A percentile compares a stretch with the other conserved stretches of the same genome.
Evolutionary conservation across 495 filamentous ascomycete species (phyloP).

Genomic region (Neurospora sp.): DNA sequence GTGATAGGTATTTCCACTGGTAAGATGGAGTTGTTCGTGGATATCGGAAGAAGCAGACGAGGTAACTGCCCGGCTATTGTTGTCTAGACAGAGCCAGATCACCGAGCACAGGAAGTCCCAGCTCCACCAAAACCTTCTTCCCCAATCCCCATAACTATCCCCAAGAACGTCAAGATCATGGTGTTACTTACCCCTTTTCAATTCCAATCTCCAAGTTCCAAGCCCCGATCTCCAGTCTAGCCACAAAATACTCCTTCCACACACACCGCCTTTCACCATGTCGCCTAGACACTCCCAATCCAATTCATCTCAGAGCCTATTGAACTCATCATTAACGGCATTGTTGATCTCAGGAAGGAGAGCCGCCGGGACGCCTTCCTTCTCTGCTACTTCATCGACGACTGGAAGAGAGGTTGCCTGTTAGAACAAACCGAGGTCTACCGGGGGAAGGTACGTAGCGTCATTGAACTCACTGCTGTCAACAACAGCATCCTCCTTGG

Average conservation of each 20-base stretch:
- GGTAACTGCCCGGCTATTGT: background rate
- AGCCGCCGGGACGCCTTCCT: conserved; percentile 21
- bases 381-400: conserved; percentile 19
- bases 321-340: conserved; percentile 24
- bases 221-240: background rate
- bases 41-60: background rate
- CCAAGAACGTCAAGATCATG: background rate
- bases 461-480: conserved; percentile 14
- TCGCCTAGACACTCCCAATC: background rate
- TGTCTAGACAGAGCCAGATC: background rate
- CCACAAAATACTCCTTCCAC: background rate
- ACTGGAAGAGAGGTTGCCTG: background rate
- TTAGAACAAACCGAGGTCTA: background rate
- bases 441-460: background rate
- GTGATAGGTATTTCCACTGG: background rate
- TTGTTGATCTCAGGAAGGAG: conserved; percentile 23
- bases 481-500: conserved; percentile 21
- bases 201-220: background rate
- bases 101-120: background rate
- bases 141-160: background rate
- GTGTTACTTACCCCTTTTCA: background rate
- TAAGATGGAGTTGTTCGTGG: background rate
- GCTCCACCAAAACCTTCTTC: background rate
- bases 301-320: conserved; percentile 12
- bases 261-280: background rate